Evolutionary conservation across 108 stramenopile species (phyloP).

Genomic region (Nitzschia sp.): DNA sequence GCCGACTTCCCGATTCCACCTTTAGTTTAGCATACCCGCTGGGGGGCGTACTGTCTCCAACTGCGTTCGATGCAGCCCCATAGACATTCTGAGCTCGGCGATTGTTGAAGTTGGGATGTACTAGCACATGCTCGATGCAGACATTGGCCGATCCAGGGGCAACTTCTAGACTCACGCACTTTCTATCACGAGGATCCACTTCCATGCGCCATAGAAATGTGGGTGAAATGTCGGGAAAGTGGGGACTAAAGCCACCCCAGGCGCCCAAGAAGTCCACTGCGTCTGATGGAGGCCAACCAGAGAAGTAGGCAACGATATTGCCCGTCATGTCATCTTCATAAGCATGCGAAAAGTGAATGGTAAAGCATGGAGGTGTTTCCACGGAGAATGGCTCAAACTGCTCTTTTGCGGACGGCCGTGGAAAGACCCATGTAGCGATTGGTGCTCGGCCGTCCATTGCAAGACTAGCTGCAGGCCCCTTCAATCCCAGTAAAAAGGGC

Average conservation of each 20-base stretch:
- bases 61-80: constrained; percentile 43
- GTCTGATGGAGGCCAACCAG: constrained; percentile 69
- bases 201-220: constrained; percentile 59
- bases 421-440: constrained; percentile 45
- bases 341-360: constrained; percentile 65
- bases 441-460: constrained; percentile 55
- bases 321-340: constrained; percentile 63
- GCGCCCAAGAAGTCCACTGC: constrained; percentile 64
- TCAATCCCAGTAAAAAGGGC: constrained; percentile 42
- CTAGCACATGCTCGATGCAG: constrained; percentile 52
- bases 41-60: constrained; percentile 56
- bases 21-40: constrained; percentile 41
- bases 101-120: constrained; percentile 57
- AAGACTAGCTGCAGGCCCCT: constrained; percentile 56
- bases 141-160: constrained; percentile 52
- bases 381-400: constrained; percentile 55
- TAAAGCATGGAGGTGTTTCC: constrained; percentile 58
- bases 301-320: constrained; percentile 55
- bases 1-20: constrained; percentile 34
- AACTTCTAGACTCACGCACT: constrained; percentile 38
- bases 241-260: constrained; percentile 69
- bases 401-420: constrained; percentile 42
- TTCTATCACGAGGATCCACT: constrained; percentile 43
- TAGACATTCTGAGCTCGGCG: constrained; percentile 46
- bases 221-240: constrained; percentile 45